Percentiles rank a stretch among this genome's conserved stretches.
Conservation (phyloP, 805 yeast species). For the Ogataea trehaloabstinens region DNA sequence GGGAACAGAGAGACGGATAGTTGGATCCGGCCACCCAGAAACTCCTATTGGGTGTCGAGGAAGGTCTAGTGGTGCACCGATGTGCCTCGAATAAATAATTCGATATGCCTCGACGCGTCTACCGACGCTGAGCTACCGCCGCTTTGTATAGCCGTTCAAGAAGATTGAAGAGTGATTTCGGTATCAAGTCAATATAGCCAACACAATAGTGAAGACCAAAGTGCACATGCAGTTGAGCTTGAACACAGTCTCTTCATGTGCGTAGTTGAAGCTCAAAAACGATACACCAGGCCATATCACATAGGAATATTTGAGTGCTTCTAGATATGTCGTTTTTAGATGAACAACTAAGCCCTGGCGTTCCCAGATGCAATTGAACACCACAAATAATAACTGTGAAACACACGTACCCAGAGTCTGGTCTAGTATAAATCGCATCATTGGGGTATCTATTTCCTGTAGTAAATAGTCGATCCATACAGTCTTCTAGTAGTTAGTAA, state of each 20-base stretch:
- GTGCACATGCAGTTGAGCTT: constrained; percentile 58
- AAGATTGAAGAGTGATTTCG: too few relatives aligned
- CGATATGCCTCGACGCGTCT: too few relatives aligned
- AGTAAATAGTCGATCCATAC: constrained; percentile 54
- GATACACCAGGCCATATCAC: constrained; percentile 62
- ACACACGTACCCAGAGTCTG: constrained; percentile 54
- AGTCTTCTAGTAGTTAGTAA: constrained; percentile 10
- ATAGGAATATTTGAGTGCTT: constrained; percentile 50
- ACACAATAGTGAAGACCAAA: constrained; percentile 53
- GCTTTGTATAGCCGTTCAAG: too few relatives aligned
- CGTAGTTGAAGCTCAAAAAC: constrained; percentile 44
- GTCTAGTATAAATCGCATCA: constrained; percentile 46
- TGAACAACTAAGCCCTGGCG: constrained; percentile 34
- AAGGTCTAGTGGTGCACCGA: too few relatives aligned
- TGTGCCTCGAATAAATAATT: too few relatives aligned
- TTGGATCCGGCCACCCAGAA: constrained; percentile 7
- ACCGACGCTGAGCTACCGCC: too few relatives aligned
- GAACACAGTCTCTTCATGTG: constrained; percentile 51
- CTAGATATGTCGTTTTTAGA: constrained; percentile 39
- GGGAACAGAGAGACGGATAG: too few relatives aligned
- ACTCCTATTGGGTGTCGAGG: constrained; percentile 5
- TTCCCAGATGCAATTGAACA: constrained; percentile 57
- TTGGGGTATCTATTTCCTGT: constrained; percentile 32
- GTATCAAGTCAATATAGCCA: constrained; percentile 35
- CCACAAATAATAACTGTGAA: constrained; percentile 51